These are phyloP conservation scores for Lipomyces spencermartinsiae DNA, from an alignment of 805 yeast species.

Conservation along the genomic window DNA sequence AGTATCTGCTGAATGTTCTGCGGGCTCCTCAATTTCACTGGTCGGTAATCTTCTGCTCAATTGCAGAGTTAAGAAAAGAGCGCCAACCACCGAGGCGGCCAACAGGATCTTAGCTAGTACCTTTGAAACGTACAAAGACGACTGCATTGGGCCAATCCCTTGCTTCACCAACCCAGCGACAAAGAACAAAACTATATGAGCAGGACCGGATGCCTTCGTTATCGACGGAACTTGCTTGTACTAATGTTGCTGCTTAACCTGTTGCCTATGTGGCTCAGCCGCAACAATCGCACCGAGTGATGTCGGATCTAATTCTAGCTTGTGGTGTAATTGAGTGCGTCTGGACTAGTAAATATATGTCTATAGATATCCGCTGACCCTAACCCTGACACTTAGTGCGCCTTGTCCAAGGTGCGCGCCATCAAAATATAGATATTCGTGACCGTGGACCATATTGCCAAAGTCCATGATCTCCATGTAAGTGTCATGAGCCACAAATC, in stretches of 20 bases:
- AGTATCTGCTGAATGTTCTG: background rate
- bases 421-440: conserved; percentile 5
- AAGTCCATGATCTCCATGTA: conserved; percentile 16
- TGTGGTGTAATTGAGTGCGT: background rate
- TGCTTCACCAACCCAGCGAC: background rate
- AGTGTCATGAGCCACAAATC: conserved; percentile 16
- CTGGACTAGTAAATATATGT: background rate
- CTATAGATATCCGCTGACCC: no score
- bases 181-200: background rate
- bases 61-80: background rate
- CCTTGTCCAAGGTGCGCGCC: conserved; percentile 13
- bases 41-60: background rate
- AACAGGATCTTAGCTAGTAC: background rate
- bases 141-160: background rate
- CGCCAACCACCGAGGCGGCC: background rate
- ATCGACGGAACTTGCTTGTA: background rate
- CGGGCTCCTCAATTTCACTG: background rate
- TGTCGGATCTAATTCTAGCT: background rate
- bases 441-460: conserved; percentile 6
- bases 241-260: background rate
- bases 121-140: background rate
- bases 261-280: background rate
- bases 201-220: background rate
- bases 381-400: background rate
- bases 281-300: background rate